These are phyloP conservation scores for Candida piceae DNA, from an alignment of 805 yeast species.

Conservation along the genomic window DNA sequence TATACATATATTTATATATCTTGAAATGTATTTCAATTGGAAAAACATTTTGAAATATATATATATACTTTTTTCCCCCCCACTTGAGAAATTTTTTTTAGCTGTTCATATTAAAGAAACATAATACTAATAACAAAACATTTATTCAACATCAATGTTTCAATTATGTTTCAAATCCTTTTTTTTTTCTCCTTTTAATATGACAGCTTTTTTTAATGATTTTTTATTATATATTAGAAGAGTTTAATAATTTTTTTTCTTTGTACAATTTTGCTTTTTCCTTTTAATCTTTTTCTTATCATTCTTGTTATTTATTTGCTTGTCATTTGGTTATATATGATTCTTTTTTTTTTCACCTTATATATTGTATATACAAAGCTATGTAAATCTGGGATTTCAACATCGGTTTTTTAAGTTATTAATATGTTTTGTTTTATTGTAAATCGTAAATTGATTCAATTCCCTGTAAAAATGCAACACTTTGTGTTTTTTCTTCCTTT, in stretches of 20 bases:
- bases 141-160: conserved; percentile 37
- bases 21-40: background rate
- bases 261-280: conserved; percentile 6
- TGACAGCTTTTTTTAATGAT: conserved; percentile 8
- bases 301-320: conserved; percentile 10
- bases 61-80: background rate
- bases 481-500: no score
- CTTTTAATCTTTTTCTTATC: conserved; percentile 9
- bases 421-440: background rate
- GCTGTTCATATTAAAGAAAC: background rate
- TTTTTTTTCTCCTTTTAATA: conserved; percentile 2
- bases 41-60: no score
- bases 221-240: no score
- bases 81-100: conserved; percentile 1
- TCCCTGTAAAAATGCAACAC: no score
- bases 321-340: conserved; percentile 6
- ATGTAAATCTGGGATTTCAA: conserved; percentile 39
- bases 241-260: conserved; percentile 3
- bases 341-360: conserved; percentile 15
- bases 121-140: conserved; percentile 14
- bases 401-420: conserved; percentile 33
- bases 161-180: conserved; percentile 12
- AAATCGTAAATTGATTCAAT: background rate
- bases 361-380: conserved; percentile 21
- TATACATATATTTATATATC: background rate